A percentile compares a stretch with the other conserved stretches of the same genome.
Evolutionary conservation across 2,329 filamentous ascomycete genomes (phyloP).

Genomic region (Shiraia sp.): DNA sequence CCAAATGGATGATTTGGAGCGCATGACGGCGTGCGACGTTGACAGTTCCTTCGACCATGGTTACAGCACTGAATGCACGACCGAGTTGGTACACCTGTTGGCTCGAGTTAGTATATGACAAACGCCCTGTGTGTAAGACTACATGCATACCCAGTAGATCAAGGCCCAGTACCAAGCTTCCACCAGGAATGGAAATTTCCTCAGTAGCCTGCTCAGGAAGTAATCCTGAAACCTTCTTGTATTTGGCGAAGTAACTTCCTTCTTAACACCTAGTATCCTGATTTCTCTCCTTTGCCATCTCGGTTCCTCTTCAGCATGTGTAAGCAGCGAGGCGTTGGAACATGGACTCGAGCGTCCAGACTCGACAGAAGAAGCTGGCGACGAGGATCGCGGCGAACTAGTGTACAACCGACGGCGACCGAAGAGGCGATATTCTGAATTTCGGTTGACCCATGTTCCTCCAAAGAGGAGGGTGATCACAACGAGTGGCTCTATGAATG

Average conservation of each 20-base stretch:
- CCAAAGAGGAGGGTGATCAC: conserved; percentile 63
- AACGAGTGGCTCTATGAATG: conserved; percentile 64
- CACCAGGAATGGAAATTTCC: conserved; percentile 71
- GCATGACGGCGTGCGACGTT: conserved; percentile 70
- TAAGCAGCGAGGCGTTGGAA: conserved; percentile 49
- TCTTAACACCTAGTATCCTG: conserved; percentile 50
- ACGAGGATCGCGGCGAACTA: conserved; percentile 37
- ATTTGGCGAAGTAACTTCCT: conserved; percentile 62
- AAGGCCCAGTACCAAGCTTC: conserved; percentile 79
- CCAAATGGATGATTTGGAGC: conserved; percentile 68
- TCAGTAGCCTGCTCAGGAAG: conserved; percentile 65
- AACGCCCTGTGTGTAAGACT: background rate
- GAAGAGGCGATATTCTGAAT: conserved; percentile 45
- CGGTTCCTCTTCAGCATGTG: conserved; percentile 44
- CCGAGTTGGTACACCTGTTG: conserved; percentile 72
- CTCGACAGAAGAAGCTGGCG: conserved; percentile 44
- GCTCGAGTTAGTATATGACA: conserved; percentile 6
- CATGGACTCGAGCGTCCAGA: conserved; percentile 48
- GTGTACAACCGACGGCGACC: conserved; percentile 25
- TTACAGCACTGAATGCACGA: conserved; percentile 71
- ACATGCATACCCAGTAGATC: conserved; percentile 70
- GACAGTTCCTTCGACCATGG: conserved; percentile 69
- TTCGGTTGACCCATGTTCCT: conserved; percentile 66
- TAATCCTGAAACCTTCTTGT: conserved; percentile 63
- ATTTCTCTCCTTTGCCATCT: conserved; percentile 57